A percentile compares a stretch with the other conserved stretches of the same genome.
Conservation (phyloP, 2,329 filamentous ascomycete genomes). For the Venturia nashicola region DNA sequence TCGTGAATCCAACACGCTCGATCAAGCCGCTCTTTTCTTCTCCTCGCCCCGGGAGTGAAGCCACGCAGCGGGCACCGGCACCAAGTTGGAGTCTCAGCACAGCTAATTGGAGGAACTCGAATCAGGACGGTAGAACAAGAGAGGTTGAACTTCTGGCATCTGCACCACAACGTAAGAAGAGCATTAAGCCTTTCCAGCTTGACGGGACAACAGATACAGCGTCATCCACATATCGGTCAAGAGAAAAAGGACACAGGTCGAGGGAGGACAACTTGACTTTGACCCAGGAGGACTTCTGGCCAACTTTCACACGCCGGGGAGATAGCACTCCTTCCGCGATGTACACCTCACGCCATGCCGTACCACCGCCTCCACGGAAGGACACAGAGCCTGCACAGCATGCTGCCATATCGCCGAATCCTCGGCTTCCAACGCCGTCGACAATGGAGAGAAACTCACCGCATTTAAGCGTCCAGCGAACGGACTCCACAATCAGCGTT, state of each 20-base stretch:
- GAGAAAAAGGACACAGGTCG: constrained; percentile 22
- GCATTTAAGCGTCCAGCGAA: background rate
- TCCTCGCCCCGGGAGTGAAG: background rate
- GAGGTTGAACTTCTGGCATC: constrained; percentile 5
- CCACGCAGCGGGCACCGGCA: background rate
- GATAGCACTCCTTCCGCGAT: constrained; percentile 27
- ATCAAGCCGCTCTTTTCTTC: constrained; percentile 5
- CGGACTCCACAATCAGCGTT: constrained; percentile 1
- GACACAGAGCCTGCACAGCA: background rate
- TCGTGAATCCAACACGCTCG: constrained; percentile 3
- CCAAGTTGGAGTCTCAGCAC: background rate
- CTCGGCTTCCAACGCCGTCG: background rate
- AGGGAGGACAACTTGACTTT: constrained; percentile 34
- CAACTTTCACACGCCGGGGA: constrained; percentile 26
- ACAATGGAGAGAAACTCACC: background rate
- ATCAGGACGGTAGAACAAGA: background rate
- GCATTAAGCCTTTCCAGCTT: constrained; percentile 4
- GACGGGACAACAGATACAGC: constrained; percentile 5
- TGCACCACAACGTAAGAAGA: background rate
- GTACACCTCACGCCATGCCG: constrained; percentile 29
- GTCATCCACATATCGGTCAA: constrained; percentile 7
- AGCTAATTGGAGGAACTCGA: constrained; percentile 5
- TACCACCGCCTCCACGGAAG: constrained; percentile 1
- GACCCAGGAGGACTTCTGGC: constrained; percentile 38
- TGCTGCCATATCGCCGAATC: background rate